Percentiles rank a stretch among this genome's conserved stretches.
phyloP scores from a whole-genome alignment of 2,329 filamentous ascomycete genomes.

The Myriosclerotinia duriaeana region DNA sequence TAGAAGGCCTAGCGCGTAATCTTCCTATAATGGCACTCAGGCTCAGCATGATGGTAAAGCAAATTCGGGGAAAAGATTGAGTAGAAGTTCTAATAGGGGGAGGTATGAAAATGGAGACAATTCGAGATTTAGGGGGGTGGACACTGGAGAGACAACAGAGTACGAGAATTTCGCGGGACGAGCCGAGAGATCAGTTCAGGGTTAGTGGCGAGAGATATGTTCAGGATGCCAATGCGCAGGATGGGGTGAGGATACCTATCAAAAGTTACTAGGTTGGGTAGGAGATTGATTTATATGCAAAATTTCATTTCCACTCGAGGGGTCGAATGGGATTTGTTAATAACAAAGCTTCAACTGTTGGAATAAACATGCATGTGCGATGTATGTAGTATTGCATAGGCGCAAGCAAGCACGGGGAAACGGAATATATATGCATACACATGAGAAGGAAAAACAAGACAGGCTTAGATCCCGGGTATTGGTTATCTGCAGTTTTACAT shows the following conservation, averaged over 20 bases:
- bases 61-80: background rate
- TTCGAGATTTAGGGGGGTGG: background rate
- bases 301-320: background rate
- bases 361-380: background rate
- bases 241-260: background rate
- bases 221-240: conserved; percentile 6
- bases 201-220: conserved; percentile 6
- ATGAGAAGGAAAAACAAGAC: background rate
- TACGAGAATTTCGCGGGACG: background rate
- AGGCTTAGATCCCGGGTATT: background rate
- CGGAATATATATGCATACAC: background rate
- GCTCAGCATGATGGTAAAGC: background rate
- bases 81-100: background rate
- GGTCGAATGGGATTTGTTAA: background rate
- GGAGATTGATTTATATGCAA: background rate
- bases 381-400: background rate
- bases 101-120: background rate
- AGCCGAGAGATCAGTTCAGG: background rate
- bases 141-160: background rate
- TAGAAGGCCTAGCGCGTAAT: background rate
- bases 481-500: background rate
- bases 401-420: background rate
- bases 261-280: background rate
- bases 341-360: background rate
- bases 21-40: background rate